Conservation (phyloP, 768 basidiomycete genomes). For the Lepiota venenata region DNA sequence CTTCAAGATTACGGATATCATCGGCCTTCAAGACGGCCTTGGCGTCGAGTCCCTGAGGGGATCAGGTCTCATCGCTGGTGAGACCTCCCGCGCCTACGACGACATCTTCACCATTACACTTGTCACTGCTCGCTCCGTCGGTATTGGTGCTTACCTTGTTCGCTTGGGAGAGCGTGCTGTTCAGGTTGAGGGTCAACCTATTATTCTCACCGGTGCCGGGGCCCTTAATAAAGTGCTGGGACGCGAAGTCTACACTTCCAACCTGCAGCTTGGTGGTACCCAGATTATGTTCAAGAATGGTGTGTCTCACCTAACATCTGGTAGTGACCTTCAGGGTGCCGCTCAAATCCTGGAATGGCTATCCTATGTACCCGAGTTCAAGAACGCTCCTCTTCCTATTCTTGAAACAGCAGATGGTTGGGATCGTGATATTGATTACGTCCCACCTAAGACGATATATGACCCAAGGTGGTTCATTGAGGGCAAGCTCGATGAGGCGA, state of each 20-base stretch:
- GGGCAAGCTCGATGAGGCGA: constrained; percentile 84
- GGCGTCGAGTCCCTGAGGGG: constrained; percentile 96
- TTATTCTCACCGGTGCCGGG: constrained; percentile 95
- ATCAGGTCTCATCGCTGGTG: constrained; percentile 97
- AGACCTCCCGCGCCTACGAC: constrained; percentile 97
- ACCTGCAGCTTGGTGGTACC: constrained; percentile 98
- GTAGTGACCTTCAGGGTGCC: constrained; percentile 94
- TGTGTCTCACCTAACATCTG: constrained; percentile 93
- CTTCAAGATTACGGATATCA: constrained; percentile 94
- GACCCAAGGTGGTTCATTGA: constrained; percentile 98
- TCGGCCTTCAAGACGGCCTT: constrained; percentile 95
- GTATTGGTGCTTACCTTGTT: constrained; percentile 98
- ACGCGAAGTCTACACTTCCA: constrained; percentile 98
- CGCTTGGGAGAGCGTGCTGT: constrained; percentile 97
- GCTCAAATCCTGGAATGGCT: constrained; percentile 93
- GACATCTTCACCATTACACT: constrained; percentile 99
- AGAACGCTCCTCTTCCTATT: constrained; percentile 78
- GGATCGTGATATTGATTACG: constrained; percentile 91
- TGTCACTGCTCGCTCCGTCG: constrained; percentile 97
- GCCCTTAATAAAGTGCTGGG: constrained; percentile 99
- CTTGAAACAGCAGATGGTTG: constrained; percentile 71
- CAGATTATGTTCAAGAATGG: constrained; percentile 99
- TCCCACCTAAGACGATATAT: constrained; percentile 90
- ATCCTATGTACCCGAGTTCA: constrained; percentile 86
- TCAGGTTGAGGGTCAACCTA: constrained; percentile 98